Conservation (phyloP, 2,329 filamentous ascomycete genomes). For the Scedosporium minutisporum region DNA sequence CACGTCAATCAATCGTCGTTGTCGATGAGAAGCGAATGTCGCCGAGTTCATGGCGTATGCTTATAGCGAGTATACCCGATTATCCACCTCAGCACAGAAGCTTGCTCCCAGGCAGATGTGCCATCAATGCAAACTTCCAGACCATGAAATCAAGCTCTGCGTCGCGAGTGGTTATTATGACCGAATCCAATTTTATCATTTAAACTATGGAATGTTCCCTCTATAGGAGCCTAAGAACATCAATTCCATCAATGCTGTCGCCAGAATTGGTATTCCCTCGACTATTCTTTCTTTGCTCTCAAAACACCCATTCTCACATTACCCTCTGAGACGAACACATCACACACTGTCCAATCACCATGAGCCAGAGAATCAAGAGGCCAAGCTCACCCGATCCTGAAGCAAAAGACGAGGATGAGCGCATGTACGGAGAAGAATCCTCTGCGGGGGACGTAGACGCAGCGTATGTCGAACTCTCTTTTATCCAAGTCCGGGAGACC, state of each 20-base stretch:
- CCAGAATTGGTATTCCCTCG: not conserved
- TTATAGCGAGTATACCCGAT: not conserved
- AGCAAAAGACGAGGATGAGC: conserved; percentile 39
- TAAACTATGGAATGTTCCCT: not conserved
- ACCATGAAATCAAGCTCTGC: not conserved
- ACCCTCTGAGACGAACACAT: not conserved
- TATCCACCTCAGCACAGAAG: not conserved
- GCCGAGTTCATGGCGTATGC: not conserved
- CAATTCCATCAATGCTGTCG: not conserved
- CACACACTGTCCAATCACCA: conserved; percentile 12
- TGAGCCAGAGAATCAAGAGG: conserved; percentile 19
- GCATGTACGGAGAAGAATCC: conserved; percentile 35
- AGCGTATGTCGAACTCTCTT: not conserved
- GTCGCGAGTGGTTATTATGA: not conserved
- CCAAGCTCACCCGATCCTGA: conserved; percentile 21
- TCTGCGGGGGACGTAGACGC: not conserved
- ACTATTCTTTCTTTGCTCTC: not conserved
- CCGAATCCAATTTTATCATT: not conserved
- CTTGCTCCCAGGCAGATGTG: not conserved
- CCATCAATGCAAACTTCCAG: not conserved
- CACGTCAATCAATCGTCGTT: no score
- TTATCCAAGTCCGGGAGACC: not conserved
- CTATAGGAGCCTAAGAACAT: not conserved
- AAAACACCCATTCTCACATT: not conserved
- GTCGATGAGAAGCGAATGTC: no score